A percentile compares a stretch with the other conserved stretches of the same genome.
phyloP scores from a whole-genome alignment of 2,329 filamentous ascomycete genomes.

The Mycosphaerella sp. region DNA sequence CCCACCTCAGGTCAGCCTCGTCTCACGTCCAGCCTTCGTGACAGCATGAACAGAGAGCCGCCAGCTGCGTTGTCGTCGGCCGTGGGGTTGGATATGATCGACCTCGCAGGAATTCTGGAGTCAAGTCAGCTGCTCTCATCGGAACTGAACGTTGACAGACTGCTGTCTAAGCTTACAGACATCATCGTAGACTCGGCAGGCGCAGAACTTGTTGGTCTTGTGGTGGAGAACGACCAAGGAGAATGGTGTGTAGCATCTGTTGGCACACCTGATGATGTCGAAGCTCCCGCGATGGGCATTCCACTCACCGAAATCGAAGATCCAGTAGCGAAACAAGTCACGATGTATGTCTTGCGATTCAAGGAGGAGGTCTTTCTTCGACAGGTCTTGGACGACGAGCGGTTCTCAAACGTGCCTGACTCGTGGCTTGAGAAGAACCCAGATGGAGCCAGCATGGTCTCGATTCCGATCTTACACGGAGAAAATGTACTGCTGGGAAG shows the following conservation, averaged over 20 bases:
- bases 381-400: conserved; percentile 67
- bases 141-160: conserved; percentile 66
- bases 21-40: neutral
- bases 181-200: conserved; percentile 74
- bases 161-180: conserved; percentile 74
- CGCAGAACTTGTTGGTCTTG: conserved; percentile 65
- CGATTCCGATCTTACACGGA: conserved; percentile 72
- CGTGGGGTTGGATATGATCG: conserved; percentile 68
- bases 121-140: conserved; percentile 76
- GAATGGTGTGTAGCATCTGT: conserved; percentile 69
- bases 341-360: conserved; percentile 71
- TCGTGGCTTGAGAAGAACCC: conserved; percentile 64
- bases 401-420: conserved; percentile 68
- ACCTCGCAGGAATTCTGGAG: conserved; percentile 69
- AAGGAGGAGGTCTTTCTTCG: conserved; percentile 68
- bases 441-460: conserved; percentile 66
- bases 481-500: conserved; percentile 64
- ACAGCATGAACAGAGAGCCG: conserved; percentile 21
- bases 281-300: conserved; percentile 59
- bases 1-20: conserved; percentile 32
- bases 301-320: conserved; percentile 58
- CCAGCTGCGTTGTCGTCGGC: conserved; percentile 49
- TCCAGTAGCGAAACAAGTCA: conserved; percentile 68
- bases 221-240: conserved; percentile 62
- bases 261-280: conserved; percentile 65